Evolutionary conservation across 495 filamentous ascomycete species (phyloP), one percentile per base, ranked within the genome.

Genomic region (Filosporella fistucella): DNA sequence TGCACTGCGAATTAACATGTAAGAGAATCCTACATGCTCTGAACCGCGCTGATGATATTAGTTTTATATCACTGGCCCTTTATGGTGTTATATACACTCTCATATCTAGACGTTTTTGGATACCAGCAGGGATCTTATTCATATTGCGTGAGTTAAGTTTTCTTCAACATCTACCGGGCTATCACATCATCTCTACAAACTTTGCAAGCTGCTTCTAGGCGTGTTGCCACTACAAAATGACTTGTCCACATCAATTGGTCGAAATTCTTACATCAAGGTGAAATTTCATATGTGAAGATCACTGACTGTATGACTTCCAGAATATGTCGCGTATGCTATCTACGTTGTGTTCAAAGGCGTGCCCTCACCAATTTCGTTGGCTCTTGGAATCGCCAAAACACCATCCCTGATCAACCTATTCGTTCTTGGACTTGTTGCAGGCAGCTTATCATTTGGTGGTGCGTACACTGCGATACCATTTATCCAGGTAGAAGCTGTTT

Each of bases 391-490:
- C 13, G 63, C 64, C n/a, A 45, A 58, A 24, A 62, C 53, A 11
- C 64, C 59, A 25, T 52, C 57, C 6, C 49, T 65, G 12, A 49
- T 52, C 24, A 57, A 65, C 36, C 64, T 68, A 42, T 66, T 68
- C 33, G 45, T 62, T 21, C 64, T 68, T 40, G 64, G 64, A 18
- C 57, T 68, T 10, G 60, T 63, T n/a, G 57, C 64, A 2, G 64
- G 64, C 11, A 54, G 51, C 42, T 47, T 68, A 3, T 65, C 62
- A 20, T 68, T 68, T 35, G 64, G 64, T 11, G 64, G 64, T 20
- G 62, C 64, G 16, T 68, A 67, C 25, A 66, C 64, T 28, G 62
- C 64, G 2, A 63, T 68, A 18, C 62, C 64, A n/a, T 63, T 66
- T 50, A 42, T 68, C 2, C 64, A 68, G 42, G 62, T 63, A n/a